Base-by-base conservation (phyloP, 129 eudicot genomes). In the Ambrosia trifida region DNA sequence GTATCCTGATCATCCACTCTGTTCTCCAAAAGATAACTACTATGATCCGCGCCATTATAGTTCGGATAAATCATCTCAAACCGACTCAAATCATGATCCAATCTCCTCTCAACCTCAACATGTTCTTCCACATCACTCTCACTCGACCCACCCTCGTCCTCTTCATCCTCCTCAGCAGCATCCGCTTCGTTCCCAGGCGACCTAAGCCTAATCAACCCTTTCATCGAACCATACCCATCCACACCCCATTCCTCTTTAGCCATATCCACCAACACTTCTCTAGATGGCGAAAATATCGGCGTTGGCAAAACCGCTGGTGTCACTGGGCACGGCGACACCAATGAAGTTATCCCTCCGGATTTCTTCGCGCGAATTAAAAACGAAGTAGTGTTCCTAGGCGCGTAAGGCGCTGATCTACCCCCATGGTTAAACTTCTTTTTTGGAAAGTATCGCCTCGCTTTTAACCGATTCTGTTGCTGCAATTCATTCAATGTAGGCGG, bases 101-200 rank as follows among this genome's bases (percentile, higher is more conserved):
- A 71, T 66, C 97, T 84, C 81, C 91, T 86, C 71, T 91, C 97
- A 14, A 91, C 94, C 82, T 91, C 97, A 43, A 86, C 87, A 69
- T 82, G 92, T 81, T 91, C 97, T 73, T 91, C 97, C 17, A 92
- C 89, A 50, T 92, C 96, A 80, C 95, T 92, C 79, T 89, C 98
- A 68, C 98, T 85, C 2, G 96, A 83, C 0, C 82, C 91, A 7
- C 86, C 96, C 53, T 81, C 97, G 11, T 88, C 93, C 7, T 85
- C 95, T 11, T 87, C 98, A 5, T 87, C 92, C 7, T 86, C 90
- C 7, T 75, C 88, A 28, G 79, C 74, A 18, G 70, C 80, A 44
- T 86, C 91, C 30, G 70, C 81, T 41, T 89, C 96, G 46, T 88
- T 84, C 8, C 96, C 91, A 0, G 85, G 84, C 0, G 96, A 84